Conservation (phyloP, 2,329 filamentous ascomycete genomes). For the Chaetomium globosum region DNA sequence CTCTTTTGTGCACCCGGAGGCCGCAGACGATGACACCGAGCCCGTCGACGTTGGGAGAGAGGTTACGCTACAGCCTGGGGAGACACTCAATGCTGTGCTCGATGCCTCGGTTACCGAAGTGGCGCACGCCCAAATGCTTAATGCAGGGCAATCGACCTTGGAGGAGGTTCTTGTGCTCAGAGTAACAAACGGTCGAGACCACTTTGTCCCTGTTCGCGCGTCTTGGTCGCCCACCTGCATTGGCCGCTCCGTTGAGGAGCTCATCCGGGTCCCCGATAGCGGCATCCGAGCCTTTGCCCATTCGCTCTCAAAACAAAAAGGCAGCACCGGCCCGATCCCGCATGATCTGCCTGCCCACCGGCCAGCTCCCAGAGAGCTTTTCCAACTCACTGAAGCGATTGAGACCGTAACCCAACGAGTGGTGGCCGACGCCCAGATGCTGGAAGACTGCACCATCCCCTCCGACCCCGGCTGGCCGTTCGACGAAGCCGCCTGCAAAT, state of each 20-base stretch:
- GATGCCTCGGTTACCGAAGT: conserved; percentile 67
- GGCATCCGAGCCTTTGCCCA: conserved; percentile 64
- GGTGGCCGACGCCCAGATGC: conserved; percentile 64
- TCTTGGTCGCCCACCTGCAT: conserved; percentile 82
- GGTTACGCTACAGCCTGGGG: conserved; percentile 79
- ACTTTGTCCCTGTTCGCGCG: conserved; percentile 82
- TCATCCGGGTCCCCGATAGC: conserved; percentile 82
- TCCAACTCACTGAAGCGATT: conserved; percentile 82
- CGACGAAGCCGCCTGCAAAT: conserved; percentile 46
- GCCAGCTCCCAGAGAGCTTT: conserved; percentile 85
- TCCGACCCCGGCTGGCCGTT: conserved; percentile 64
- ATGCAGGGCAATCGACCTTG: conserved; percentile 65
- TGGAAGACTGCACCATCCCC: conserved; percentile 57
- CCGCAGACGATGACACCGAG: conserved; percentile 41
- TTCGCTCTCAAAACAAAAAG: conserved; percentile 41
- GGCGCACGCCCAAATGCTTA: conserved; percentile 68
- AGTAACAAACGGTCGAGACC: conserved; percentile 80
- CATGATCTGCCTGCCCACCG: conserved; percentile 65
- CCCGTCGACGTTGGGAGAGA: conserved; percentile 46
- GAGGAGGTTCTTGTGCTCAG: conserved; percentile 89
- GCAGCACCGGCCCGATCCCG: conserved; percentile 52
- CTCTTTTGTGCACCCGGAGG: conserved; percentile 59
- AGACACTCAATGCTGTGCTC: conserved; percentile 72
- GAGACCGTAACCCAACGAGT: conserved; percentile 59
- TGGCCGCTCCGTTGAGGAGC: conserved; percentile 81